Evolutionary conservation across 805 yeast genomes (phyloP).

Genomic region (Metschnikowia dekortorum): DNA sequence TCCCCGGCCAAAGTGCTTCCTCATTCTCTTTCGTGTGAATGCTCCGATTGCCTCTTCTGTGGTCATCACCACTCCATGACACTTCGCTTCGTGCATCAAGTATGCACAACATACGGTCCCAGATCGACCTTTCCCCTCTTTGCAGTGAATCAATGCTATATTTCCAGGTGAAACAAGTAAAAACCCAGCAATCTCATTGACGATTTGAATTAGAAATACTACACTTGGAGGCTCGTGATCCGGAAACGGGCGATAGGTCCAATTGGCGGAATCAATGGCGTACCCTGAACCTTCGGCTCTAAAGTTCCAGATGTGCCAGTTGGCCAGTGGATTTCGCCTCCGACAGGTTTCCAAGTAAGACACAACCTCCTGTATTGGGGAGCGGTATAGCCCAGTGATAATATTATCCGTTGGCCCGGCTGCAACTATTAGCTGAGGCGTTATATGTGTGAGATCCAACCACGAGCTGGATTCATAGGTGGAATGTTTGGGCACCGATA

Average conservation of each 20-base stretch:
- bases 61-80: constrained; percentile 13
- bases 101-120: constrained; percentile 74
- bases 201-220: constrained; percentile 38
- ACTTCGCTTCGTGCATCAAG: constrained; percentile 44
- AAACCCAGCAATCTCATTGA: constrained; percentile 43
- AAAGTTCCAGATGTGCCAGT: constrained; percentile 76
- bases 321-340: constrained; percentile 36
- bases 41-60: constrained; percentile 45
- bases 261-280: constrained; percentile 6
- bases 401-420: constrained; percentile 62
- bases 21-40: constrained; percentile 59
- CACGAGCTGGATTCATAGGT: constrained; percentile 20
- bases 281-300: constrained; percentile 51
- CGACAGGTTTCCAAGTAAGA: constrained; percentile 48
- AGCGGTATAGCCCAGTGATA: constrained; percentile 46
- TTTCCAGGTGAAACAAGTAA: constrained; percentile 30
- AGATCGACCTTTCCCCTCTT: constrained; percentile 89
- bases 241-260: constrained; percentile 48
- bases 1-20: constrained; percentile 53
- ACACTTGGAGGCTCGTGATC: constrained; percentile 81
- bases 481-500: constrained; percentile 22
- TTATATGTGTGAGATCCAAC: constrained; percentile 65
- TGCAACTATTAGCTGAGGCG: constrained; percentile 62
- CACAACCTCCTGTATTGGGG: constrained; percentile 32
- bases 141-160: constrained; percentile 77